Conservation (phyloP, 768 basidiomycete genomes). For the Sporobolomyces phaffii region DNA sequence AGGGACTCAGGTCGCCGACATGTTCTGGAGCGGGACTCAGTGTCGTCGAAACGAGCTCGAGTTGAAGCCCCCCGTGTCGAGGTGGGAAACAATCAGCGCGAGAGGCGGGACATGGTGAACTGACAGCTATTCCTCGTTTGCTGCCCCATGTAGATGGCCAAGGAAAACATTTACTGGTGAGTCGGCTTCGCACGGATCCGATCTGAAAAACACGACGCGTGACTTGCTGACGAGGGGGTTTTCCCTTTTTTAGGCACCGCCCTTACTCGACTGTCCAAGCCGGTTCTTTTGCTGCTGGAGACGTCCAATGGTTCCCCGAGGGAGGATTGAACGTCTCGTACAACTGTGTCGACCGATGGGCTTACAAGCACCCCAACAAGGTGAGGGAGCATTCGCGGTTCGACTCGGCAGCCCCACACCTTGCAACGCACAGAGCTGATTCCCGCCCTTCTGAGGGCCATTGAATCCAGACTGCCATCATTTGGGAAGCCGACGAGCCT, state of each 20-base stretch:
- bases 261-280: slow-evolving; percentile 80
- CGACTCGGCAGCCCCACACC: not conserved
- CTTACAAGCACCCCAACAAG: slow-evolving; percentile 73
- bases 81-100: no score
- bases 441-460: not conserved
- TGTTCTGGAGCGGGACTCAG: no score
- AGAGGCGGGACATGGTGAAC: no score
- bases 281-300: slow-evolving; percentile 75
- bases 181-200: no score
- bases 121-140: no score
- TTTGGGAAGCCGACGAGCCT: slow-evolving; percentile 97
- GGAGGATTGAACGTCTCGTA: slow-evolving; percentile 71
- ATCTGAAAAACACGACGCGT: no score
- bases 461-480: slow-evolving; percentile 69
- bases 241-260: slow-evolving; percentile 58
- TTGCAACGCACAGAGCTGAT: no score
- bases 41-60: no score
- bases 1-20: no score
- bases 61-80: no score
- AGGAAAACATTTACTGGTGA: slow-evolving; percentile 58
- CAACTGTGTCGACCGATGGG: slow-evolving; percentile 97
- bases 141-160: slow-evolving; percentile 51
- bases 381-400: slow-evolving; percentile 35
- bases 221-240: no score
- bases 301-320: slow-evolving; percentile 94